A percentile compares a stretch with the other conserved stretches of the same genome.
Conservation (phyloP, 2,329 filamentous ascomycete species). For the Diaporthe sp. region DNA sequence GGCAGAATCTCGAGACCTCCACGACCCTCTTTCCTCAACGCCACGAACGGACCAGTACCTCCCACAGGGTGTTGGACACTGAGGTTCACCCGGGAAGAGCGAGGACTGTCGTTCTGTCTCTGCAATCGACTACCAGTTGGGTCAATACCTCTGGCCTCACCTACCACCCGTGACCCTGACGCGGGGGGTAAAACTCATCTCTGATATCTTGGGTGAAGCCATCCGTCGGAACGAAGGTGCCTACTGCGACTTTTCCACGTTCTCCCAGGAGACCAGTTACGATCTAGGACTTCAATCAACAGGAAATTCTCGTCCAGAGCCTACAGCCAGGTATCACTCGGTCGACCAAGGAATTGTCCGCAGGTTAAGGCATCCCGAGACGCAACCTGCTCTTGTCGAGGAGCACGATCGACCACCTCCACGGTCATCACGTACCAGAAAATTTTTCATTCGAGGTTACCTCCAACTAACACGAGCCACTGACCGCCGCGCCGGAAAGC, state of each 20-base stretch:
- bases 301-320: not conserved
- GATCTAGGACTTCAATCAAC: not conserved
- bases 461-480: not conserved
- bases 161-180: not conserved
- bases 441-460: not conserved
- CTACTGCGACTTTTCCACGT: not conserved
- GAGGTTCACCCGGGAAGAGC: not conserved
- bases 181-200: not conserved
- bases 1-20: not conserved
- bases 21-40: conserved; percentile 19
- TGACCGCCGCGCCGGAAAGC: not conserved
- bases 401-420: not conserved
- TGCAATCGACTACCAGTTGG: not conserved
- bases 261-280: not conserved
- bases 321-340: not conserved
- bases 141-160: not conserved
- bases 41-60: not conserved
- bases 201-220: not conserved
- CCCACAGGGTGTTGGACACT: not conserved
- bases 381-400: not conserved
- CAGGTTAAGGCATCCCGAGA: not conserved
- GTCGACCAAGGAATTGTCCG: not conserved
- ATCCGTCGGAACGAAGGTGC: not conserved
- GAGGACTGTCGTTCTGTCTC: not conserved
- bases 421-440: not conserved